Conservation (phyloP, 345 rosid species). For the Syzygium oleosum region DNA sequence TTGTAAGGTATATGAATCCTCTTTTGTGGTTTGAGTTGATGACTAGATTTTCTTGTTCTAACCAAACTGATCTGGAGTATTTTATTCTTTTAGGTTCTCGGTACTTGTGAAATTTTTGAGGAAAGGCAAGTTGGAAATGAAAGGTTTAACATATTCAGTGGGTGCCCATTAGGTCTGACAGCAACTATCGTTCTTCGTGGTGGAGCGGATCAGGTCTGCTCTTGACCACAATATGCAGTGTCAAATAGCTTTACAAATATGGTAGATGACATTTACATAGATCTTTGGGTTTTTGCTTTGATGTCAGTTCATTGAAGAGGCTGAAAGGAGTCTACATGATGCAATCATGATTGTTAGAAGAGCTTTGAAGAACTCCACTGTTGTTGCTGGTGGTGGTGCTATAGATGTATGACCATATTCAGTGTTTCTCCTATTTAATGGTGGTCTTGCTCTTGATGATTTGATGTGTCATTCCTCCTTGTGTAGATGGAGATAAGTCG, state of each 20-base stretch:
- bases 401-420: conserved; percentile 65
- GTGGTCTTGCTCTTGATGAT: not conserved
- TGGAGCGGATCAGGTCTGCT: conserved; percentile 97
- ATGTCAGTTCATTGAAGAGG: conserved; percentile 94
- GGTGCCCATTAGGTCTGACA: conserved; percentile 89
- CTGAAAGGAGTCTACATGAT: conserved; percentile 98
- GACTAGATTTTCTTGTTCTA: not conserved
- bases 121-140: conserved; percentile 98
- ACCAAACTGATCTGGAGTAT: not conserved
- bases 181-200: conserved; percentile 99
- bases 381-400: conserved; percentile 99
- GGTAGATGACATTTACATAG: not conserved
- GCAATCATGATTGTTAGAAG: conserved; percentile 99
- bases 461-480: conserved; percentile 7
- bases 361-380: conserved; percentile 93
- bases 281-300: not conserved
- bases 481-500: conserved; percentile 96
- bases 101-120: conserved; percentile 92
- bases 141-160: conserved; percentile 96
- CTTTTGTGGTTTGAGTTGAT: not conserved
- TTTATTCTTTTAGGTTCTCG: conserved; percentile 66
- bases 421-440: not conserved
- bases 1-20: not conserved
- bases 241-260: not conserved
- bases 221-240: not conserved